Percentiles rank a stretch among this genome's conserved stretches.
These are phyloP conservation scores for Paecilomyces variotii DNA, from an alignment of 2,329 filamentous ascomycete species.

Conservation along the genomic window DNA sequence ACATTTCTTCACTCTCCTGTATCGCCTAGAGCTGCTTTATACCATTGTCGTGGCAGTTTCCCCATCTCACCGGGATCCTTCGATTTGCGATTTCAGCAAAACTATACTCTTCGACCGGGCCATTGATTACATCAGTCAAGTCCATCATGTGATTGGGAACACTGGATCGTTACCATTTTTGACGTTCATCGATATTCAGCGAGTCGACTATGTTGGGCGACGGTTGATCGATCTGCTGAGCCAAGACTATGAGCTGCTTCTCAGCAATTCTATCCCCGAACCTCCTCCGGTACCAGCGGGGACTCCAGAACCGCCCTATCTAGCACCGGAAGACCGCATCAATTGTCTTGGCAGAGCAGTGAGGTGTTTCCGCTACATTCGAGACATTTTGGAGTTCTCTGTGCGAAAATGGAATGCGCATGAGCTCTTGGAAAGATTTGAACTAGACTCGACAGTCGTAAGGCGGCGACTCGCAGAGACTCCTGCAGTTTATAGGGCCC, in stretches of 20 bases:
- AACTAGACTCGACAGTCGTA: constrained; percentile 19
- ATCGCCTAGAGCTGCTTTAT: constrained; percentile 83
- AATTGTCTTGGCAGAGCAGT: constrained; percentile 25
- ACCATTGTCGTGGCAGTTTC: constrained; percentile 86
- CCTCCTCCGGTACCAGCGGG: constrained; percentile 22
- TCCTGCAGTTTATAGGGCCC: constrained; percentile 1
- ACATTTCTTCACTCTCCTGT: constrained; percentile 61
- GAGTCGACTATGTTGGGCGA: constrained; percentile 63
- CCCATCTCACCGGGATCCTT: constrained; percentile 64
- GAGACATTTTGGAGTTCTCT: constrained; percentile 25
- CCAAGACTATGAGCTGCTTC: constrained; percentile 42
- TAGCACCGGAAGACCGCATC: constrained; percentile 23
- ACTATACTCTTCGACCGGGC: constrained; percentile 79
- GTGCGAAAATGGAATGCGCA: constrained; percentile 26
- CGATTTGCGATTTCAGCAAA: constrained; percentile 66
- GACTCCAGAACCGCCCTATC: constrained; percentile 23
- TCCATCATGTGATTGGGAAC: constrained; percentile 59
- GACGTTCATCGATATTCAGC: constrained; percentile 80
- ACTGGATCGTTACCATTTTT: constrained; percentile 58
- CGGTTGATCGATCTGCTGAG: constrained; percentile 51
- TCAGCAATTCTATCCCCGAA: constrained; percentile 22
- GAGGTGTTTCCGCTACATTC: constrained; percentile 23
- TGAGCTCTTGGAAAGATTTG: constrained; percentile 23
- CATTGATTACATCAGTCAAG: constrained; percentile 69
- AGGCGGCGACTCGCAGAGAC: constrained; percentile 6